Base-by-base conservation (phyloP, 2,329 filamentous ascomycete genomes). In the Lomentospora prolificans region DNA sequence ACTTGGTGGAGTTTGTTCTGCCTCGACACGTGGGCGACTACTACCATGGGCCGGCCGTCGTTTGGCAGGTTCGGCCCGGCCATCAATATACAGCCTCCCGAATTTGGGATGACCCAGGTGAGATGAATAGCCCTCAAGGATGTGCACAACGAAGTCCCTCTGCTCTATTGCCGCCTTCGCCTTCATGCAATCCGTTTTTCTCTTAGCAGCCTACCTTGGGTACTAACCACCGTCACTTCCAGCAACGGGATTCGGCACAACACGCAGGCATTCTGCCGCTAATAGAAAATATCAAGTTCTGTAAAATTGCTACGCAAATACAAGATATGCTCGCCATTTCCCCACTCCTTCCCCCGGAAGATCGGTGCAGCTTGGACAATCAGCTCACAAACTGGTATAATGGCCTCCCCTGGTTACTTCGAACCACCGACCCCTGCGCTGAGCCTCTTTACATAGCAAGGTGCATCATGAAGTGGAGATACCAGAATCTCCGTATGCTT, bases 391-490 rank as follows among this genome's bases (percentile, higher is more conserved):
- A 78, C 62, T 91, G 88, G 88, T 84, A 87, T 68, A 81, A 82
- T 56, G 82, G 79, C 52, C 76, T 90, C 1, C 87, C 86, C 3
- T 81, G 81, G 73, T 73, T 86, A 12, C 72, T 86, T 31, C 76
- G 80, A 60, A 79, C 81, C 19, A 79, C 73, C 9, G 83, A 89
- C 56, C 80, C 84, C 8, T 88, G 85, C 64, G 82, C 85, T 0
- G 84, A 88, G 61, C 81, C 85, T 2, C 77, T 90, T 17, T 82
- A 82, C 60, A 85, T 86, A 51, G 81, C 85, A 1, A 79, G 87
- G 53, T 82, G 82, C 60, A 80, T 90, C 62, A 89, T 90, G 84
- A 87, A 88, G 67, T 91, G 87, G 88, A 80, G 87, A 12, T 91
- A 88, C 65, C 84, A 88, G 64, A 90, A 89, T 62, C 77, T 90